Evolutionary conservation across 768 basidiomycete species (phyloP).

Genomic region (Rhizopogon roseolus): DNA sequence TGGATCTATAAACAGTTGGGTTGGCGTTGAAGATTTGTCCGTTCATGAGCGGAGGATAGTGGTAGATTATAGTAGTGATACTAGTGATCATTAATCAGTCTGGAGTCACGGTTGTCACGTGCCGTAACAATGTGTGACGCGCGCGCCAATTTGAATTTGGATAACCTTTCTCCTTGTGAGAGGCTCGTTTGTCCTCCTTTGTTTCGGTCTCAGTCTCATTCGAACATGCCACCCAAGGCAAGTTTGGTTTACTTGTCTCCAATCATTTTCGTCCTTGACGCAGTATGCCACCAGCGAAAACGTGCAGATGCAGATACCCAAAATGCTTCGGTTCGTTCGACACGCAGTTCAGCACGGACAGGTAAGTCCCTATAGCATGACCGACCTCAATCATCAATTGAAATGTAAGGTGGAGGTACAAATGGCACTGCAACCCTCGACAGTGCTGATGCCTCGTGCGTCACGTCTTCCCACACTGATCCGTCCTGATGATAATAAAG

Average conservation of each 20-base stretch:
- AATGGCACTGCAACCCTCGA: constrained; percentile 5
- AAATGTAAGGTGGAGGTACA: constrained; percentile 13
- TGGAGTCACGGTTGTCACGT: constrained; percentile 21
- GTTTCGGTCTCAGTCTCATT: too few relatives aligned
- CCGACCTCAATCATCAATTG: constrained; percentile 11
- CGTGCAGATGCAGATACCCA: constrained; percentile 38
- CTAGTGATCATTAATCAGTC: neutral
- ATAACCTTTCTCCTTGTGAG: too few relatives aligned
- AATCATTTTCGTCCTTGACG: constrained; percentile 19
- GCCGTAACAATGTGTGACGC: constrained; percentile 18
- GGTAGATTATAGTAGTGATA: constrained; percentile 36
- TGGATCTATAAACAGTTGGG: constrained; percentile 70
- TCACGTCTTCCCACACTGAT: constrained; percentile 6
- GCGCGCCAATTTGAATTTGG: constrained; percentile 15
- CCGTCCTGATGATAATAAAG: constrained; percentile 17
- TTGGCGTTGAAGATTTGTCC: constrained; percentile 82
- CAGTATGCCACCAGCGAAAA: constrained; percentile 45
- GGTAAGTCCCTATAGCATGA: constrained; percentile 10
- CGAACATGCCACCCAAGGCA: constrained; percentile 35
- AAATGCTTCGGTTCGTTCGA: constrained; percentile 36
- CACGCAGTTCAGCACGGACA: constrained; percentile 40
- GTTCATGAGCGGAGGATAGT: constrained; percentile 33
- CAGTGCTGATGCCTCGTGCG: constrained; percentile 18
- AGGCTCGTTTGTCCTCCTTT: too few relatives aligned
- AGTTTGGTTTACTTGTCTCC: neutral